Conservation (phyloP, 345 rosid species). For the Populus davidiana region DNA sequence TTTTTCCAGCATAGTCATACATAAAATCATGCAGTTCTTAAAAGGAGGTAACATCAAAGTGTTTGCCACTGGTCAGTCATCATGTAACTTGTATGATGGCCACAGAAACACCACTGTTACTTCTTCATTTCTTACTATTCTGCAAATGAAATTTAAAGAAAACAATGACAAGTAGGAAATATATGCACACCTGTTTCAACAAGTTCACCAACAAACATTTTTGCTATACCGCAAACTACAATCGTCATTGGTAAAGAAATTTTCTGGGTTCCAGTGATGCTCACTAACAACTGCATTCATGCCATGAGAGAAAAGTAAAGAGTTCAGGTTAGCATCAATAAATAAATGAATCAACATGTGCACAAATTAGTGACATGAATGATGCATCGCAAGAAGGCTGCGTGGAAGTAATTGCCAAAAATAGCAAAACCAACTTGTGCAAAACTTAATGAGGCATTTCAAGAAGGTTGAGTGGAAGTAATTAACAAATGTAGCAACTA, state of each 20-base stretch:
- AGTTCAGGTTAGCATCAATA: not conserved
- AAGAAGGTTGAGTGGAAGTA: not conserved
- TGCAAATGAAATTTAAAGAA: not conserved
- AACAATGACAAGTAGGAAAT: not conserved
- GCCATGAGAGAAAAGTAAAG: slow-evolving; percentile 4
- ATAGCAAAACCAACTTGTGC: not conserved
- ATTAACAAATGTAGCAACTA: not conserved
- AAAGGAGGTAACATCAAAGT: not conserved
- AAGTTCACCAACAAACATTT: slow-evolving; percentile 99
- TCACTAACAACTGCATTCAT: slow-evolving; percentile 60
- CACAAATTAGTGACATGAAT: not conserved
- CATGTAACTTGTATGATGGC: not conserved
- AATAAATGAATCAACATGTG: not conserved
- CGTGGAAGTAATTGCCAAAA: not conserved
- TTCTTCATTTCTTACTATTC: not conserved
- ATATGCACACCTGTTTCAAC: slow-evolving; percentile 69
- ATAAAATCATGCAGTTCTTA: not conserved
- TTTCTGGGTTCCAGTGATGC: slow-evolving; percentile 85
- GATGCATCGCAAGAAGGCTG: not conserved
- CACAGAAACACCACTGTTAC: not conserved
- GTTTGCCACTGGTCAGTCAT: not conserved
- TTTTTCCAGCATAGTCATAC: not conserved
- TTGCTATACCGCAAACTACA: slow-evolving; percentile 85
- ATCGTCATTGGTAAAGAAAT: slow-evolving; percentile 73
- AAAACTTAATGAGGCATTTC: not conserved